These are phyloP conservation scores for Calocybe cyanea DNA, from an alignment of 768 basidiomycete genomes.

Conservation along the genomic window DNA sequence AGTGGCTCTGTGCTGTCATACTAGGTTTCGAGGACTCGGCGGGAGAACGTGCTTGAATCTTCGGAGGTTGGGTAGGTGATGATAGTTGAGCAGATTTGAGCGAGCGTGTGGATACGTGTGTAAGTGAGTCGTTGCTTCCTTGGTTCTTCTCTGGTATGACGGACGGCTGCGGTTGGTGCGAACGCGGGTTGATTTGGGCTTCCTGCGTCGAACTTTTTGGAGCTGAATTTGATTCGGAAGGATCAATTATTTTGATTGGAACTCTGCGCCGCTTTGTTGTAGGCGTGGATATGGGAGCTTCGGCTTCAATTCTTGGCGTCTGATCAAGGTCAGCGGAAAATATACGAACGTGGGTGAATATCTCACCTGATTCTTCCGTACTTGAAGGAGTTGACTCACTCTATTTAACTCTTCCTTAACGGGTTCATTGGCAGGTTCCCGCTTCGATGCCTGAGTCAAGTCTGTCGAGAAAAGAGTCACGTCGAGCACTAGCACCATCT, in stretches of 20 bases:
- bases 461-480: conserved; percentile 38
- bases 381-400: conserved; percentile 35
- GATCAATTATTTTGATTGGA: conserved; percentile 15
- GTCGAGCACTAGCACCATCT: too few relatives aligned
- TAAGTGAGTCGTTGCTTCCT: conserved; percentile 20
- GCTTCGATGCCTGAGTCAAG: conserved; percentile 47
- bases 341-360: conserved; percentile 10
- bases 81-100: conserved; percentile 15
- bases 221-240: background rate
- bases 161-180: background rate
- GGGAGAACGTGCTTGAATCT: conserved; percentile 7
- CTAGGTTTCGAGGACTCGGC: background rate
- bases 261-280: conserved; percentile 13
- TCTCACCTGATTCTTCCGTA: conserved; percentile 29
- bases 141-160: background rate
- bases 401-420: conserved; percentile 61
- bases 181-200: background rate
- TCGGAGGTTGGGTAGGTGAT: background rate
- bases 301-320: background rate
- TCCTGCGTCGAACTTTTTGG: background rate
- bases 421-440: conserved; percentile 64
- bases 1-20: conserved; percentile 6
- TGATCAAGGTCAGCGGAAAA: background rate
- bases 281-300: background rate
- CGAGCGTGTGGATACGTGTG: conserved; percentile 36